A percentile compares a stretch with the other conserved stretches of the same genome.
phyloP scores from a whole-genome alignment of 208 protist genomes.

The Acanthamoeba royreba region DNA sequence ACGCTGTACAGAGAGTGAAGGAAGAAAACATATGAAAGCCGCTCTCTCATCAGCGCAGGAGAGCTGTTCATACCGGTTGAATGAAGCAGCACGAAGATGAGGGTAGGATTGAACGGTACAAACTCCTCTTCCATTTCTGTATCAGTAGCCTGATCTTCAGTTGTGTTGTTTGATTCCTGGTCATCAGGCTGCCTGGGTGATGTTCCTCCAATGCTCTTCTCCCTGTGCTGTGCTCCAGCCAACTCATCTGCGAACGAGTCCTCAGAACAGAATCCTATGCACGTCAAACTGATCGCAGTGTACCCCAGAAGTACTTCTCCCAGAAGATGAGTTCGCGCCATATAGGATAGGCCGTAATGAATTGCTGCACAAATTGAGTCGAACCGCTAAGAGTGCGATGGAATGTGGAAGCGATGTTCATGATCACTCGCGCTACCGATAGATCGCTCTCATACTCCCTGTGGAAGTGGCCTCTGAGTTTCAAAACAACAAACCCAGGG shows the following conservation, averaged over 20 bases:
- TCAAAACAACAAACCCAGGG: background rate
- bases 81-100: slow-evolving; percentile 27
- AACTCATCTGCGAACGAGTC: slow-evolving; percentile 5
- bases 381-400: background rate
- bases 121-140: too few species aligned
- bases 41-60: too few species aligned
- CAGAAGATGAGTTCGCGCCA: slow-evolving; percentile 37
- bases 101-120: slow-evolving; percentile 26
- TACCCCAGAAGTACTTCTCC: slow-evolving; percentile 48
- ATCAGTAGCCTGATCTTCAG: too few species aligned
- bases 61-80: slow-evolving; percentile 19
- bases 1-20: too few species aligned
- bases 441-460: slow-evolving; percentile 18
- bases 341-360: slow-evolving; percentile 4
- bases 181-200: too few species aligned
- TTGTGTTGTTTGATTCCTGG: too few species aligned
- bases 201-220: too few species aligned
- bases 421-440: slow-evolving; percentile 2
- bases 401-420: slow-evolving; percentile 33
- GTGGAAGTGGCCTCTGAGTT: background rate
- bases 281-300: too few species aligned
- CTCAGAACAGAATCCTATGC: background rate
- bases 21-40: too few species aligned
- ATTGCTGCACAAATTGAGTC: slow-evolving; percentile 40
- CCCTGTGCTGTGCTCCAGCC: background rate